Conservation (phyloP, 1,284 basidiomycete species). For the Amylostereum areolatum region DNA sequence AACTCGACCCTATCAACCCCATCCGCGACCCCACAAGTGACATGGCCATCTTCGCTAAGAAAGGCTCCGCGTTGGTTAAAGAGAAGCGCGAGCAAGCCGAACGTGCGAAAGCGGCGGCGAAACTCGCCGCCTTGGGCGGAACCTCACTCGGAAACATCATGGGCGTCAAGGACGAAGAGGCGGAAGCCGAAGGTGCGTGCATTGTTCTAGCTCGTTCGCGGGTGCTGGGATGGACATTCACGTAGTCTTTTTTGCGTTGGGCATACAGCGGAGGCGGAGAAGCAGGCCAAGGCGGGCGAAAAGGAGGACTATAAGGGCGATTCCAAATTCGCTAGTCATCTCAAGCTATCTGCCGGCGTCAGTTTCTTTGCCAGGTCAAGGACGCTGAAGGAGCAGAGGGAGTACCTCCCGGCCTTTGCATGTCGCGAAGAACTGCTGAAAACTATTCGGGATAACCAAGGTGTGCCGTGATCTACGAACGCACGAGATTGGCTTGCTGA, state of each 20-base stretch:
- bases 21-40: constrained; percentile 92
- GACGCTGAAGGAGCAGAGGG: constrained; percentile 91
- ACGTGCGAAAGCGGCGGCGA: constrained; percentile 91
- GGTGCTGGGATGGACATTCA: constrained; percentile 63
- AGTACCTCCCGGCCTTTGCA: constrained; percentile 97
- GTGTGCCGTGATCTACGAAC: too few species aligned
- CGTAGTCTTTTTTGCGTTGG: constrained; percentile 45
- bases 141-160: constrained; percentile 95
- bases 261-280: constrained; percentile 55
- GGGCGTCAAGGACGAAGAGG: constrained; percentile 95
- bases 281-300: constrained; percentile 28
- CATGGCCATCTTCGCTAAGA: constrained; percentile 93
- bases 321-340: constrained; percentile 91
- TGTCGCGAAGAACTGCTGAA: constrained; percentile 92
- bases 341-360: constrained; percentile 74
- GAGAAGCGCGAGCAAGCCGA: constrained; percentile 97
- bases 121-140: constrained; percentile 88
- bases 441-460: constrained; percentile 93
- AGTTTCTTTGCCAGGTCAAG: constrained; percentile 80
- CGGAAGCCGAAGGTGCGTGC: constrained; percentile 73
- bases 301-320: constrained; percentile 82
- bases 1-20: constrained; percentile 96
- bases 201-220: constrained; percentile 14
- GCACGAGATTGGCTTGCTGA: too few species aligned
- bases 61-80: constrained; percentile 88